Percentiles rank a stretch among this genome's conserved stretches.
Evolutionary conservation across 1,284 basidiomycete genomes (phyloP).

Genomic region (Stereum hirsutum): DNA sequence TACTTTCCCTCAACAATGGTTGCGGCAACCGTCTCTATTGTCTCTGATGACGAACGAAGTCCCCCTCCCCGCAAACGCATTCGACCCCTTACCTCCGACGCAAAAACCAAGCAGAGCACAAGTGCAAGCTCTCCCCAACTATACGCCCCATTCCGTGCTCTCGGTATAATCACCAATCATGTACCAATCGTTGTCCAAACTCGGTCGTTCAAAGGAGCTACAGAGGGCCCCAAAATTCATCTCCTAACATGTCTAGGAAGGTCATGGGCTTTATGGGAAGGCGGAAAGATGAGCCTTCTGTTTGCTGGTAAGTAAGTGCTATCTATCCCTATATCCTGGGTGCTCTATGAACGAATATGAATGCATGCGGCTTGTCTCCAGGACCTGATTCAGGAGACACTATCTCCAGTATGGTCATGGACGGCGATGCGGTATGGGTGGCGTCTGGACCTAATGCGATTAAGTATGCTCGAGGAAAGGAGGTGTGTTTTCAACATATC

Average conservation of each 20-base stretch:
- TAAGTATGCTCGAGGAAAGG: conserved; percentile 83
- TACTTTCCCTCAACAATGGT: too few relatives aligned
- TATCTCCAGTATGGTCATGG: conserved; percentile 75
- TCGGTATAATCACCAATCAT: conserved; percentile 89
- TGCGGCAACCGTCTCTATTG: conserved; percentile 11
- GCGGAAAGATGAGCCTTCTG: conserved; percentile 83
- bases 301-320: conserved; percentile 73
- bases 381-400: conserved; percentile 71
- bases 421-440: conserved; percentile 83
- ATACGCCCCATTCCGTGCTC: conserved; percentile 92
- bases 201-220: conserved; percentile 80
- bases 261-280: conserved; percentile 97
- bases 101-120: not conserved
- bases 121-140: conserved; percentile 29
- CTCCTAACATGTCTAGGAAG: conserved; percentile 85
- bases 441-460: conserved; percentile 64
- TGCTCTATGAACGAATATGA: conserved; percentile 1
- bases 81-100: conserved; percentile 8
- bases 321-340: too few relatives aligned
- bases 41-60: conserved; percentile 10
- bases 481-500: conserved; percentile 36
- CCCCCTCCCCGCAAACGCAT: conserved; percentile 25
- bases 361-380: conserved; percentile 21
- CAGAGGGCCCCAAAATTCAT: conserved; percentile 74
- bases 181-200: conserved; percentile 88